These are phyloP conservation scores for Salix udensis DNA, from an alignment of 345 rosid species.

Conservation along the genomic window DNA sequence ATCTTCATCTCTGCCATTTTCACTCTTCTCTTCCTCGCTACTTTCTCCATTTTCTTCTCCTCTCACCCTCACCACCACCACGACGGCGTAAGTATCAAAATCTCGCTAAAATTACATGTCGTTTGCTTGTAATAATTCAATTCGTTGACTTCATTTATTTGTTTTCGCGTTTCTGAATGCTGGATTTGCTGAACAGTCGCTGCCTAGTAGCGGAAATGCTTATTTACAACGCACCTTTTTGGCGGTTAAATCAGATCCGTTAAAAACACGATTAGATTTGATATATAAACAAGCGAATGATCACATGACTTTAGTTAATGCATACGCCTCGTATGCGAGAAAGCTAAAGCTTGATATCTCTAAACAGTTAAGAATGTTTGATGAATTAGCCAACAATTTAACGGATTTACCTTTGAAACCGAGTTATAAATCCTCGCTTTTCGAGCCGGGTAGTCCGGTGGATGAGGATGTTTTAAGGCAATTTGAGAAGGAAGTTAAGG, in stretches of 20 bases:
- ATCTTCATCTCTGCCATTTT: slow-evolving; percentile 82
- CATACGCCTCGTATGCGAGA: slow-evolving; percentile 91
- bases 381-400: slow-evolving; percentile 68
- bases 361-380: slow-evolving; percentile 64
- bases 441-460: slow-evolving; percentile 39
- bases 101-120: not conserved
- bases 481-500: slow-evolving; percentile 91
- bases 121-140: not conserved
- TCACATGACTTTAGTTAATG: slow-evolving; percentile 68
- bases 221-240: slow-evolving; percentile 63
- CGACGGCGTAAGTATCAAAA: slow-evolving; percentile 41
- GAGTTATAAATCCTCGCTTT: slow-evolving; percentile 43
- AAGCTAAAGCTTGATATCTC: slow-evolving; percentile 85
- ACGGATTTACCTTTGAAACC: slow-evolving; percentile 52
- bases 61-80: slow-evolving; percentile 37
- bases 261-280: slow-evolving; percentile 76
- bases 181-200: slow-evolving; percentile 28
- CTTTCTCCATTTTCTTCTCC: slow-evolving; percentile 70
- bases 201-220: slow-evolving; percentile 54
- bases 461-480: slow-evolving; percentile 77
- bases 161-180: slow-evolving; percentile 3
- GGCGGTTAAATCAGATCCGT: slow-evolving; percentile 78
- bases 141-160: not conserved
- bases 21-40: slow-evolving; percentile 69
- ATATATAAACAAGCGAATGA: slow-evolving; percentile 84